These are phyloP conservation scores for Xylariales sp. DNA, from an alignment of 2,329 filamentous ascomycete species.

Conservation along the genomic window DNA sequence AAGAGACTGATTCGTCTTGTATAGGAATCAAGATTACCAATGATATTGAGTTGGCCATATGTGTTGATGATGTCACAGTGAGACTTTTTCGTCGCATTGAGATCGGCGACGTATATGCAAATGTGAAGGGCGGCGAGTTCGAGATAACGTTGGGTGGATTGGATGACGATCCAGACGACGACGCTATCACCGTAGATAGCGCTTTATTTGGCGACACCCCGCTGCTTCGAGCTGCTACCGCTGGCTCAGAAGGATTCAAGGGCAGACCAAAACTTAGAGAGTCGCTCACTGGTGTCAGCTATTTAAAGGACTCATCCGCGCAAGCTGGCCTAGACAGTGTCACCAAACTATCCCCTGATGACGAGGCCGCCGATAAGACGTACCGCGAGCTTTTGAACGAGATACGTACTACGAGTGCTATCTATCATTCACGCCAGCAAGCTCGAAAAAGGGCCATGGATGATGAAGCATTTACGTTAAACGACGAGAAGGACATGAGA, in stretches of 20 bases:
- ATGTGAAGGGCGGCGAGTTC: constrained; percentile 44
- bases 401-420: constrained; percentile 33
- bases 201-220: constrained; percentile 4
- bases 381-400: constrained; percentile 33
- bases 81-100: constrained; percentile 43
- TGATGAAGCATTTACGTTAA: constrained; percentile 26
- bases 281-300: constrained; percentile 4
- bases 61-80: constrained; percentile 43
- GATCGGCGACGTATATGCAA: constrained; percentile 49
- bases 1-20: neutral
- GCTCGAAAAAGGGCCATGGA: constrained; percentile 24
- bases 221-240: constrained; percentile 5
- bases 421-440: constrained; percentile 28
- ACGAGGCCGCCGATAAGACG: constrained; percentile 28
- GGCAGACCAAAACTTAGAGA: constrained; percentile 3
- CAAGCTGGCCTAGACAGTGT: constrained; percentile 3
- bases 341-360: constrained; percentile 10
- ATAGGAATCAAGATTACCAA: constrained; percentile 43
- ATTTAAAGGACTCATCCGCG: constrained; percentile 2
- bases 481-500: constrained; percentile 38
- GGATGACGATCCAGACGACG: constrained; percentile 16
- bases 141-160: constrained; percentile 43
- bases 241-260: constrained; percentile 3
- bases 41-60: constrained; percentile 48
- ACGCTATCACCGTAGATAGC: constrained; percentile 1